Conservation (phyloP, 345 rosid genomes). For the Murraya paniculata region DNA sequence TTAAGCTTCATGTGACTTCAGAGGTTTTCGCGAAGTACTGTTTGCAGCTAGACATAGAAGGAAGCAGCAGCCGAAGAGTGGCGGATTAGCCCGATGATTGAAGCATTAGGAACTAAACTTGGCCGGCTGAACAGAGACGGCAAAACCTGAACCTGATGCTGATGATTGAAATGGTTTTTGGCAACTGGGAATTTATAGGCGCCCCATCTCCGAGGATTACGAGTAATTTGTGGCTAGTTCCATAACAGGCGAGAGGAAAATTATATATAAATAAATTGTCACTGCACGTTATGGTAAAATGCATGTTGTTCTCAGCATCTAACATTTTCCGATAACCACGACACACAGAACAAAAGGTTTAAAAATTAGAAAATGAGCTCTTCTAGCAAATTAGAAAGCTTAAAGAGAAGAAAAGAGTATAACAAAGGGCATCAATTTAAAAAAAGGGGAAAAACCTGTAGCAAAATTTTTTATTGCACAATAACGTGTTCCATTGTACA, state of each 20-base stretch:
- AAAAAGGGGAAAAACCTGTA: background rate
- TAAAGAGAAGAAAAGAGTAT: background rate
- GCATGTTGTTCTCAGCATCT: too few species aligned
- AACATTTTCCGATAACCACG: too few species aligned
- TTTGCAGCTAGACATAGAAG: slow-evolving; percentile 27
- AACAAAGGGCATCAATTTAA: background rate
- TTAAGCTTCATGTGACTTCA: slow-evolving; percentile 31
- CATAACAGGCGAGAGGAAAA: too few species aligned
- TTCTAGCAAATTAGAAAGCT: too few species aligned
- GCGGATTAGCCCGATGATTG: background rate
- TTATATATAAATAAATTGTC: background rate
- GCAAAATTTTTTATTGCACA: slow-evolving; percentile 38
- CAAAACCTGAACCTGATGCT: background rate
- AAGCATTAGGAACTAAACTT: background rate
- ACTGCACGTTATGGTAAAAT: too few species aligned
- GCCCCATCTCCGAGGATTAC: too few species aligned
- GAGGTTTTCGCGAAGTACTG: slow-evolving; percentile 27
- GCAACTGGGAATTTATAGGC: background rate
- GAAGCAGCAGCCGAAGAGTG: background rate
- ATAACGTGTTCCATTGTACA: slow-evolving; percentile 22
- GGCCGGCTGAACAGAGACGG: slow-evolving; percentile 6
- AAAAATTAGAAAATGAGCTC: too few species aligned
- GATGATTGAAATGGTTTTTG: background rate
- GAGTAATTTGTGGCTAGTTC: too few species aligned
- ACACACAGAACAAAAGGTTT: too few species aligned